Percentiles rank a stretch among this genome's conserved stretches.
These are phyloP conservation scores for Conticribra guillardii DNA, from an alignment of 108 stramenopile genomes.

Conservation along the genomic window DNA sequence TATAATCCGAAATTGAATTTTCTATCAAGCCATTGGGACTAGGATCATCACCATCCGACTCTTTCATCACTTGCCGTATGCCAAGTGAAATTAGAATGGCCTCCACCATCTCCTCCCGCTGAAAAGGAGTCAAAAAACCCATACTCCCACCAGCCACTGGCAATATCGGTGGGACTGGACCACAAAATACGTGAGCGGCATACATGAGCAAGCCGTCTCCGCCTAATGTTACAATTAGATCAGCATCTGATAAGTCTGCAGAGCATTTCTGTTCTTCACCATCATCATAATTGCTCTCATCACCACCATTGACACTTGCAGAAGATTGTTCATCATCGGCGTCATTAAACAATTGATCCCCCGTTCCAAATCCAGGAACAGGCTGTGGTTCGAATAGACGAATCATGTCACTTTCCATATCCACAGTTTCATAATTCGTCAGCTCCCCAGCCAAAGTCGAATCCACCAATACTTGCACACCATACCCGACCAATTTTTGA, in stretches of 20 bases:
- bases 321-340: not conserved
- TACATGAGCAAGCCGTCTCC: slow-evolving; percentile 88
- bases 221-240: slow-evolving; percentile 81
- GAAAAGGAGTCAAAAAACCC: slow-evolving; percentile 94
- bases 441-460: slow-evolving; percentile 65
- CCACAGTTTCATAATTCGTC: slow-evolving; percentile 47
- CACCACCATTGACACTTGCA: not conserved
- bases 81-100: slow-evolving; percentile 77
- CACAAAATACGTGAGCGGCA: slow-evolving; percentile 62
- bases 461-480: slow-evolving; percentile 65
- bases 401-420: slow-evolving; percentile 59
- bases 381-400: slow-evolving; percentile 68
- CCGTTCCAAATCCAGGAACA: slow-evolving; percentile 62
- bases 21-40: slow-evolving; percentile 12
- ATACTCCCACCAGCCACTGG: slow-evolving; percentile 90
- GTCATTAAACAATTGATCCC: slow-evolving; percentile 34
- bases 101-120: slow-evolving; percentile 76
- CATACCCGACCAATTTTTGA: slow-evolving; percentile 48
- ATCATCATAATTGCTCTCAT: slow-evolving; percentile 5
- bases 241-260: slow-evolving; percentile 52
- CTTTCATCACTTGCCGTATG: slow-evolving; percentile 27
- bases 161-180: slow-evolving; percentile 87
- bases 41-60: slow-evolving; percentile 4
- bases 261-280: slow-evolving; percentile 23
- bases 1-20: too few species aligned